Conservation (phyloP, 192 early-diverging fungal species). For the Umbelopsis ramanniana region DNA sequence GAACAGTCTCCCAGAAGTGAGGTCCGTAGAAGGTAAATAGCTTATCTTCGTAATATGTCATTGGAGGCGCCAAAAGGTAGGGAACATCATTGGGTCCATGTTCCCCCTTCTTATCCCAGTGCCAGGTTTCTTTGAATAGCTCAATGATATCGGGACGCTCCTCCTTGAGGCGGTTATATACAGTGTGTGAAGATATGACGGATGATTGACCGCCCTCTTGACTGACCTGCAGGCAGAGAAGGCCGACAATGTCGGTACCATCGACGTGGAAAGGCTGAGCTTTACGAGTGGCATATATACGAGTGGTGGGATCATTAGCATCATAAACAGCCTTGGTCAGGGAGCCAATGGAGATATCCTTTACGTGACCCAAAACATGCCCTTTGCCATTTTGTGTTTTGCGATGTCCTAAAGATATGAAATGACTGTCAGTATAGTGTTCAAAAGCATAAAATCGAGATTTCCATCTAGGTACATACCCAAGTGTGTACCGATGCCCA, state of each 20-base stretch:
- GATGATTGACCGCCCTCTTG: constrained; percentile 40
- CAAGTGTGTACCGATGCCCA: constrained; percentile 47
- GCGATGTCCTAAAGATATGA: constrained; percentile 4
- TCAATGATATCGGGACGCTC: constrained; percentile 40
- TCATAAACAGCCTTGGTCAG: constrained; percentile 36
- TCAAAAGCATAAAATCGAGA: not conserved
- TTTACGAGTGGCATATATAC: constrained; percentile 47
- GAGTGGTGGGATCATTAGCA: constrained; percentile 33
- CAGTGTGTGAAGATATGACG: constrained; percentile 45
- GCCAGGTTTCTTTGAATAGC: constrained; percentile 37
- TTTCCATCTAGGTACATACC: constrained; percentile 6
- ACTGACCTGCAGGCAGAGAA: constrained; percentile 40
- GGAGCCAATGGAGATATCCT: constrained; percentile 39
- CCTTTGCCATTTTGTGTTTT: constrained; percentile 40
- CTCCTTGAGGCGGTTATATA: constrained; percentile 42
- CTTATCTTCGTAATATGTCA: constrained; percentile 29
- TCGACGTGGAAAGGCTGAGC: constrained; percentile 50
- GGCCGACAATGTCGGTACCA: constrained; percentile 42
- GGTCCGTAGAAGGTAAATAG: constrained; percentile 47
- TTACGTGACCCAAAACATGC: constrained; percentile 45
- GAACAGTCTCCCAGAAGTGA: constrained; percentile 46
- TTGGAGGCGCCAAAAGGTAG: constrained; percentile 29
- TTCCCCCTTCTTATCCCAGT: constrained; percentile 48
- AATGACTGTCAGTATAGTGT: not conserved
- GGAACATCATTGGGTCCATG: constrained; percentile 25